Evolutionary conservation across 306 rosid genomes (phyloP).

Genomic region (Glycyrrhiza uralensis): DNA sequence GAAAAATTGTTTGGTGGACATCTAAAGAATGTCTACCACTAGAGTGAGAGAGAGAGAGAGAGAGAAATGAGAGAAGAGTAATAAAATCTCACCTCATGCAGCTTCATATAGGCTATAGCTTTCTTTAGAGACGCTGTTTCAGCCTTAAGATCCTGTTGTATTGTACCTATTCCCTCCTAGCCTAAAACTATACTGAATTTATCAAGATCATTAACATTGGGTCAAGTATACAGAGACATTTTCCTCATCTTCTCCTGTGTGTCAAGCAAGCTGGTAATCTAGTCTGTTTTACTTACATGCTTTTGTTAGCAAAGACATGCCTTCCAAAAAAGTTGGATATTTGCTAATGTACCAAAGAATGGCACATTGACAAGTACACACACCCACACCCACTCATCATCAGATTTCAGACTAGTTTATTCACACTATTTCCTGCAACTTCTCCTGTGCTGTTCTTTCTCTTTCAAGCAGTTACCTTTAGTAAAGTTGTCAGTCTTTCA

Average conservation of each 20-base stretch:
- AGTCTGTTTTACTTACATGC: not conserved
- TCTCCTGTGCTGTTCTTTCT: not conserved
- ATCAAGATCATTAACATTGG: not conserved
- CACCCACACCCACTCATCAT: too few species aligned
- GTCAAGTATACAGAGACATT: not conserved
- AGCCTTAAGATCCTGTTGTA: not conserved
- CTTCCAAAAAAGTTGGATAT: not conserved
- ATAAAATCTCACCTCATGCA: not conserved
- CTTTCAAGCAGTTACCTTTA: not conserved
- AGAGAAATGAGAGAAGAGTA: too few species aligned
- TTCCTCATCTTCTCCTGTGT: not conserved
- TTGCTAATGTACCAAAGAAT: not conserved
- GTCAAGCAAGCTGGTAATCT: not conserved
- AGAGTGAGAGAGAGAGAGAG: too few species aligned
- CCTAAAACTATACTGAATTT: not conserved
- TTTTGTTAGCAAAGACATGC: not conserved
- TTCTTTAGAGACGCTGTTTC: not conserved
- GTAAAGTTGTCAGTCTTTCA: not conserved
- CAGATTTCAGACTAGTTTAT: not conserved
- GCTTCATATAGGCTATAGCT: not conserved
- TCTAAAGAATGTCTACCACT: too few species aligned
- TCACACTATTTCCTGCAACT: not conserved
- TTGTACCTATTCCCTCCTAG: not conserved
- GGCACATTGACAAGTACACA: too few species aligned
- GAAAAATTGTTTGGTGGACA: too few species aligned